Evolutionary conservation across 1,284 basidiomycete species (phyloP).

Genomic region (Sporisorium exsertum): DNA sequence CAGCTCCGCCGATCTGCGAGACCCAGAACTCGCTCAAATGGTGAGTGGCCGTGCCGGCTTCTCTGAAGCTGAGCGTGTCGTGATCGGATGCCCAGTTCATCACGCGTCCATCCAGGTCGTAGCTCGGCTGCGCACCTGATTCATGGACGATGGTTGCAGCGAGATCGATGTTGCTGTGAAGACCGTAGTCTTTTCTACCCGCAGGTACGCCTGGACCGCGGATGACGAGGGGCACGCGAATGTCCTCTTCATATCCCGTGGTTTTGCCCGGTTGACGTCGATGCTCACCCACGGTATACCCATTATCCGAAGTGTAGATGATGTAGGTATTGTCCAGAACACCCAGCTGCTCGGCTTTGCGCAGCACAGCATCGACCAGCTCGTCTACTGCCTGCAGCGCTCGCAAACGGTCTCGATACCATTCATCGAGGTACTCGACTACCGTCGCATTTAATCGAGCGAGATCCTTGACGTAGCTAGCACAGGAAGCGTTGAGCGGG

Average conservation of each 20-base stretch:
- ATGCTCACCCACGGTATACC: constrained; percentile 7
- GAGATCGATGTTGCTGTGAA: constrained; percentile 18
- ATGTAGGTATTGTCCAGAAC: constrained; percentile 10
- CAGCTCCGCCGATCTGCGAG: constrained; percentile 8
- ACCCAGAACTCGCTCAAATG: constrained; percentile 19
- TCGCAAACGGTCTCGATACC: constrained; percentile 9
- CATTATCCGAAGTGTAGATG: constrained; percentile 13
- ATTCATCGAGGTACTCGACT: constrained; percentile 15
- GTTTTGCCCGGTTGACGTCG: constrained; percentile 14
- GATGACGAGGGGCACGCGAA: constrained; percentile 8
- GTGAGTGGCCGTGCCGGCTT: constrained; percentile 6
- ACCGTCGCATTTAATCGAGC: constrained; percentile 3
- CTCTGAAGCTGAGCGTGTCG: too few relatives aligned
- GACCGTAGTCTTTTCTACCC: neutral
- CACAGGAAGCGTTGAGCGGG: neutral
- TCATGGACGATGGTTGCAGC: constrained; percentile 5
- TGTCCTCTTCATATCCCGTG: constrained; percentile 12
- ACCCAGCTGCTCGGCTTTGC: constrained; percentile 15
- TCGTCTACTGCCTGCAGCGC: constrained; percentile 15
- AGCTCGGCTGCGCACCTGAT: constrained; percentile 1
- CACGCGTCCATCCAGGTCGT: constrained; percentile 11
- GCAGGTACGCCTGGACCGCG: constrained; percentile 4
- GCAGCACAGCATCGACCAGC: constrained; percentile 11
- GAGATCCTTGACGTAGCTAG: constrained; percentile 4
- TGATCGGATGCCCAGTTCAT: neutral